Evolutionary conservation across 768 basidiomycete species (phyloP), one percentile per base, ranked within the genome.

Genomic region (Chlorophyllum brunneum): DNA sequence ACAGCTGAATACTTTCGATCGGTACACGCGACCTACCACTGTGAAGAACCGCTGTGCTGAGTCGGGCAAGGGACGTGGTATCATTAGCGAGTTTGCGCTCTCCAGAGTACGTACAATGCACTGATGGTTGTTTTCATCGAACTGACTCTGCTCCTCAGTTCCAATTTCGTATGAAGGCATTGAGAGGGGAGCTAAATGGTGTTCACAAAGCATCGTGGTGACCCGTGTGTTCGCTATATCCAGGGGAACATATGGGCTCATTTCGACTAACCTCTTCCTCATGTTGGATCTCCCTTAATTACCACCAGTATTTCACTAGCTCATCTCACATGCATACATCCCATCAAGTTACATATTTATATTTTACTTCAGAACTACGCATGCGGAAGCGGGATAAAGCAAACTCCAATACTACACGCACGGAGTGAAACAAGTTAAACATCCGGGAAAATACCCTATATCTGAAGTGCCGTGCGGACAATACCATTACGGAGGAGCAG

Each of bases 161-260:
- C 73, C 92, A 95, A 71, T 97, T 98, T 73, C 81, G 94, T 31
- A 61, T 90, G 41, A 89, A 93, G 63, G 95, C 93, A 0, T 71
- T 91, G 48, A 73, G 73, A 30, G 87, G 91, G 4, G 86, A 95
- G 60, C 73, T 97, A 24, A 86, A 90, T 16, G 95, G 95, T 4
- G 92, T 98, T 23, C 76, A 78, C 39, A 94, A 95, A 62, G 92
- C 94, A 6, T 89, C 86, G n/a, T 98, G 95, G 94, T 97, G 75
- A 66, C 58, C 33, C 36, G 16, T 54, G 50, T 53, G 54, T 36
- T 45, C 34, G 9, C 18, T 36, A 8, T 36, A 2, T 36, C 13
- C 38, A n/a, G 31, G 42, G 23, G n/a, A 13, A 3, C 13, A n/a
- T 23, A 27, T 10, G n/a, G 23, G 27, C 24, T 43, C 16, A 41